A percentile compares a stretch with the other conserved stretches of the same genome.
Evolutionary conservation across 192 early-diverging fungal genomes (phyloP).

Genomic region (Oehlia diaphana): DNA sequence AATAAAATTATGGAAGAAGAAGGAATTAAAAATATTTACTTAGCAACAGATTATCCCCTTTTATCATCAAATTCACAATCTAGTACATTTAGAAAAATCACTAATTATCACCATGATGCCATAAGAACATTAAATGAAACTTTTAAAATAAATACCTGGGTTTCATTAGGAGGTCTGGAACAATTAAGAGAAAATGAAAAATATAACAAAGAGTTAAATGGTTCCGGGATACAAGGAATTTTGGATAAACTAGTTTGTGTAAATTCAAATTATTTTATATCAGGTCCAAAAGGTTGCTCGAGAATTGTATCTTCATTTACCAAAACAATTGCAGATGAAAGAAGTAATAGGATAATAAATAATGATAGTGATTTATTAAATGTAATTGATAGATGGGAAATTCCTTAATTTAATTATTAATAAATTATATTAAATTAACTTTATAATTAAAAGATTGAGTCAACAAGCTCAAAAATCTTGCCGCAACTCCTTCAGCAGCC

Average conservation of each 20-base stretch:
- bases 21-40: not conserved
- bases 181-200: not conserved
- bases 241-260: conserved; percentile 34
- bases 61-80: too few relatives aligned
- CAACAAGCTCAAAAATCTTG: too few relatives aligned
- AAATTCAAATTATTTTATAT: conserved; percentile 22
- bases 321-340: too few relatives aligned
- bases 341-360: too few relatives aligned
- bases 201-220: not conserved
- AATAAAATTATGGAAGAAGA: not conserved
- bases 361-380: too few relatives aligned
- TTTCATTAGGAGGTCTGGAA: not conserved
- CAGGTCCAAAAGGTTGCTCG: not conserved
- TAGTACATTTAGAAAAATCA: not conserved
- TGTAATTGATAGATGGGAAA: too few relatives aligned
- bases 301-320: too few relatives aligned
- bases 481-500: too few relatives aligned
- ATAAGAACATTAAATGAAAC: not conserved
- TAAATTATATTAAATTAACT: too few relatives aligned
- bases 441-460: too few relatives aligned
- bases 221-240: conserved; percentile 16
- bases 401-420: too few relatives aligned
- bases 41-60: conserved; percentile 13
- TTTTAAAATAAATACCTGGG: not conserved
- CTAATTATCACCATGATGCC: conserved; percentile 13